These are phyloP conservation scores for Bromus sterilis DNA, from an alignment of 176 grass and related monocot species.

Conservation along the genomic window DNA sequence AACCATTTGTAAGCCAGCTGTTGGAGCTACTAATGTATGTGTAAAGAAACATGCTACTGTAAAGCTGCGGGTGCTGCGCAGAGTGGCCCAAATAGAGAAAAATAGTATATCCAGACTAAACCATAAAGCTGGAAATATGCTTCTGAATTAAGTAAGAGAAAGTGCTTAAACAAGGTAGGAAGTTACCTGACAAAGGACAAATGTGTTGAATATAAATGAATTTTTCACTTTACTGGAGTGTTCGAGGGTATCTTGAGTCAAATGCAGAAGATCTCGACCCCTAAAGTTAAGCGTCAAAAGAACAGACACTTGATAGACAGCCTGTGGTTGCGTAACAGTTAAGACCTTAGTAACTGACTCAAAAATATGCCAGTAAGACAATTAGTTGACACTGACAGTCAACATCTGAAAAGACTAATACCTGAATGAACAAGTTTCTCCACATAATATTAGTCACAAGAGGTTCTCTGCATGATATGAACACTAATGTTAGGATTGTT, in stretches of 20 bases:
- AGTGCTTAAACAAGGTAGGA: not conserved
- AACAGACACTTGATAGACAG: slow-evolving; percentile 81
- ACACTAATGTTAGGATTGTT: not conserved
- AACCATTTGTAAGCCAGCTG: not conserved
- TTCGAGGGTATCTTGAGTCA: slow-evolving; percentile 40
- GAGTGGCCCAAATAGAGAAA: not conserved
- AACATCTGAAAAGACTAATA: slow-evolving; percentile 23
- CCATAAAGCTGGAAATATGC: not conserved
- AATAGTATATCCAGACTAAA: not conserved
- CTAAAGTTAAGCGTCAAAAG: slow-evolving; percentile 75
- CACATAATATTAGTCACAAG: slow-evolving; percentile 97
- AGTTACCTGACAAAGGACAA: slow-evolving; percentile 85
- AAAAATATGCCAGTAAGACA: not conserved
- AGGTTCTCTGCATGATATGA: slow-evolving; percentile 53
- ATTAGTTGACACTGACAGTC: not conserved
- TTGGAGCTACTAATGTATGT: not conserved
- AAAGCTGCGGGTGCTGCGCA: not conserved
- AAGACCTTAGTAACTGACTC: not conserved
- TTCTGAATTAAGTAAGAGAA: not conserved
- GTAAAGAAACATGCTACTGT: not conserved
- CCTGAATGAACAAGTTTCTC: slow-evolving; percentile 94
- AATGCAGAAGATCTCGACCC: slow-evolving; percentile 55
- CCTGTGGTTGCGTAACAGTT: slow-evolving; percentile 41
- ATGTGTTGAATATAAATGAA: slow-evolving; percentile 94
- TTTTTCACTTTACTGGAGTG: slow-evolving; percentile 82